Conservation (phyloP, 2,329 filamentous ascomycete species). For the Coniochaeta sp. region DNA sequence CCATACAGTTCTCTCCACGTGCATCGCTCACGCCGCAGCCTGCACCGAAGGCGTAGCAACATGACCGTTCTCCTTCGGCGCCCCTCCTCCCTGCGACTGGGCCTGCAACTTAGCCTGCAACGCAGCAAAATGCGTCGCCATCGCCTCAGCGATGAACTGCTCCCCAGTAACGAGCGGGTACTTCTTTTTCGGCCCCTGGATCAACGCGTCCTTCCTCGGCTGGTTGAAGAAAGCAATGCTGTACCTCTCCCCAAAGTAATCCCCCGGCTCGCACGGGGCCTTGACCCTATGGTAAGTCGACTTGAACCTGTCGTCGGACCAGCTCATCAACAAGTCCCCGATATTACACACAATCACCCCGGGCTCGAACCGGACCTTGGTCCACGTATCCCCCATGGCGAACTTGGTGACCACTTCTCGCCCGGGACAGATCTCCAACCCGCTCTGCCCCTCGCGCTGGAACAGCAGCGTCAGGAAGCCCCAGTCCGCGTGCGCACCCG, state of each 20-base stretch:
- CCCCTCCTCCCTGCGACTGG: not conserved
- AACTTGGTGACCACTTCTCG: slow-evolving; percentile 47
- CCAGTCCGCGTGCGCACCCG: slow-evolving; percentile 53
- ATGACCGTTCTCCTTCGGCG: not conserved
- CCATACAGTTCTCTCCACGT: not conserved
- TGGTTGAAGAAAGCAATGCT: slow-evolving; percentile 57
- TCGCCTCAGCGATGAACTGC: slow-evolving; percentile 47
- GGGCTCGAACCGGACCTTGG: slow-evolving; percentile 39
- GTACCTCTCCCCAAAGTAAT: slow-evolving; percentile 46
- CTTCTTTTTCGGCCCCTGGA: slow-evolving; percentile 48
- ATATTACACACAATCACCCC: slow-evolving; percentile 51
- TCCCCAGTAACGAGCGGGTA: slow-evolving; percentile 48
- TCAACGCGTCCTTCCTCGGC: slow-evolving; percentile 42
- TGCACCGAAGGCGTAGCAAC: slow-evolving; percentile 1
- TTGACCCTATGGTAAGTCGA: slow-evolving; percentile 49
- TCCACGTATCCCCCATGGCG: slow-evolving; percentile 48
- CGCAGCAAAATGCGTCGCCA: slow-evolving; percentile 29
- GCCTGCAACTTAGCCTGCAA: slow-evolving; percentile 35
- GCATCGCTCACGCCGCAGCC: not conserved
- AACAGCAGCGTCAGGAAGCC: slow-evolving; percentile 53
- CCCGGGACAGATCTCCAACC: slow-evolving; percentile 52
- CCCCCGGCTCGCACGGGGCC: slow-evolving; percentile 19
- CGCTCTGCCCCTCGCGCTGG: slow-evolving; percentile 45
- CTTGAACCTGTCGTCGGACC: slow-evolving; percentile 55
- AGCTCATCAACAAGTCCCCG: slow-evolving; percentile 51